Evolutionary conservation across 1,284 basidiomycete species (phyloP).

Genomic region (Ustilago loliicola): DNA sequence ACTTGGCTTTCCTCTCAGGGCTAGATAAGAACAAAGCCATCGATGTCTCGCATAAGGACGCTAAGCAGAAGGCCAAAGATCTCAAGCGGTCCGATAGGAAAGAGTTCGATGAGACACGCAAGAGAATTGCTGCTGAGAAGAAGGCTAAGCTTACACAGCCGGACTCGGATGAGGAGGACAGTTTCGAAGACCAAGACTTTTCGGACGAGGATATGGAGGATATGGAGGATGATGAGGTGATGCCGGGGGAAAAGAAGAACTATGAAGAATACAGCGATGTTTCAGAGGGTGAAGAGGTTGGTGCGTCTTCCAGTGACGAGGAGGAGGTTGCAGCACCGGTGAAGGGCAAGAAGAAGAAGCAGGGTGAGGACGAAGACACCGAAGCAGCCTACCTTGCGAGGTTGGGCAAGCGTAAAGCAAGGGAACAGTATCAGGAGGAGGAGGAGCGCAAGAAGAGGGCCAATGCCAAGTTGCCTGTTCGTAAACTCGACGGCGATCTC

Average conservation of each 20-base stretch:
- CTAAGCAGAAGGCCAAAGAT: conserved; percentile 39
- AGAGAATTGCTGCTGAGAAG: conserved; percentile 26
- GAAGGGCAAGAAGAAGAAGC: conserved; percentile 20
- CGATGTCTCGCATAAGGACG: conserved; percentile 41
- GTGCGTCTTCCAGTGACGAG: conserved; percentile 18
- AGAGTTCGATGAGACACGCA: conserved; percentile 36
- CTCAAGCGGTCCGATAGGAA: conserved; percentile 30
- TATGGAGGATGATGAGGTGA: conserved; percentile 14
- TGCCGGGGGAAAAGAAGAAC: conserved; percentile 34
- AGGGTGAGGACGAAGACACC: conserved; percentile 33
- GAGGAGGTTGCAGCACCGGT: conserved; percentile 2
- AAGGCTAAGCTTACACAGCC: conserved; percentile 81
- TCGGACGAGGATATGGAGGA: conserved; percentile 10
- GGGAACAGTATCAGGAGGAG: conserved; percentile 39
- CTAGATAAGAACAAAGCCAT: conserved; percentile 39
- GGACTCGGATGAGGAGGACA: conserved; percentile 38
- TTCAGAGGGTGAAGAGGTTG: conserved; percentile 49
- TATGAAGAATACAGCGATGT: conserved; percentile 50
- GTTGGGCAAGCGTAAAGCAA: conserved; percentile 44
- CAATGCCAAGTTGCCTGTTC: conserved; percentile 35
- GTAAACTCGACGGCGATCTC: conserved; percentile 28
- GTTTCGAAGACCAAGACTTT: conserved; percentile 76
- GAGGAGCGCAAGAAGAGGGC: conserved; percentile 40
- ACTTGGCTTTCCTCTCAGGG: conserved; percentile 33
- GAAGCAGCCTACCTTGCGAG: conserved; percentile 55